Evolutionary conservation across 805 yeast species (phyloP).

Genomic region (Metschnikowia henanensis): DNA sequence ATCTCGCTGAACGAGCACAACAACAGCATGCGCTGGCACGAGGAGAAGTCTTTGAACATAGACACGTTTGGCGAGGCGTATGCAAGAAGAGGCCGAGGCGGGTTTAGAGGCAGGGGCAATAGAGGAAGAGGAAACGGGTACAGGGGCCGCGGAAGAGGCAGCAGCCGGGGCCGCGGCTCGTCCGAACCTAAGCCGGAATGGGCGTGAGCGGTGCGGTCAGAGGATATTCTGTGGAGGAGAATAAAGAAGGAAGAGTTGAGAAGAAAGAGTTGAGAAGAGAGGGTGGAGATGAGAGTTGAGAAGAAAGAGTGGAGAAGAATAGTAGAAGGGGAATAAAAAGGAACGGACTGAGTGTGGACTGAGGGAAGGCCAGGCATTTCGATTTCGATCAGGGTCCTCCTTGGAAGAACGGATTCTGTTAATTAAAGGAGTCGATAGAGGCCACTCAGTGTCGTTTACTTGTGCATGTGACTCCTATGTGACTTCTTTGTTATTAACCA

Average conservation of each 20-base stretch:
- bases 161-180: conserved; percentile 40
- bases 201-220: conserved; percentile 10
- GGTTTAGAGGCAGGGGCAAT: conserved; percentile 34
- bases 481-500: too few species aligned
- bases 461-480: too few species aligned
- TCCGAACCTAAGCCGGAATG: conserved; percentile 21
- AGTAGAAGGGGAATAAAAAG: too few species aligned
- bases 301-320: too few species aligned
- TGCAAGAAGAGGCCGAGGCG: conserved; percentile 30
- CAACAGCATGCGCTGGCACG: conserved; percentile 60
- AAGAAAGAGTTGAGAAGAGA: not conserved
- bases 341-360: too few species aligned
- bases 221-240: not conserved
- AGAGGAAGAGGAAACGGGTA: conserved; percentile 27
- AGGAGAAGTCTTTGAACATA: conserved; percentile 69
- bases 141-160: conserved; percentile 48
- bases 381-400: too few species aligned
- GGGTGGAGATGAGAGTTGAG: too few species aligned
- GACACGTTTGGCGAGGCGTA: conserved; percentile 84
- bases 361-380: too few species aligned
- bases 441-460: too few species aligned
- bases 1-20: conserved; percentile 58
- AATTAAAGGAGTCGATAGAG: too few species aligned
- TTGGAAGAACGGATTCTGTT: too few species aligned
- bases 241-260: not conserved